Evolutionary conservation across 2,329 filamentous ascomycete species (phyloP), one percentile per base, ranked within the genome.

Genomic region (Fusarium fujikuroi): DNA sequence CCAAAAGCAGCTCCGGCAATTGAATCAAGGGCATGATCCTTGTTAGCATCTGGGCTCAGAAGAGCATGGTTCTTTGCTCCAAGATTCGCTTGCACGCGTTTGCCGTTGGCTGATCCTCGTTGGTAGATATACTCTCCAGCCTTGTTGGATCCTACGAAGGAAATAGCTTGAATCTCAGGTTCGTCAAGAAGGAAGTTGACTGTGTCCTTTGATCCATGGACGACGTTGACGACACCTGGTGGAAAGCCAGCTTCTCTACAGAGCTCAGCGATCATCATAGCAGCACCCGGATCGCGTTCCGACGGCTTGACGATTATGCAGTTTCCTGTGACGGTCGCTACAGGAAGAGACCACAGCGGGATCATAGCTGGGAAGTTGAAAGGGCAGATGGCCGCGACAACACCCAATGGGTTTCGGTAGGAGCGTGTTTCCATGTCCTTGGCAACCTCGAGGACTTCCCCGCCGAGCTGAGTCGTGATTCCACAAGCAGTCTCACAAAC

Each of bases 351-450:
- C 93, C 93, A 95, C 28, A 95, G 85, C 1, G 93, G 93, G 79
- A 95, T 95, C 93, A 95, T 95, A 70, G 93, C 93, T 30, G 93
- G 92, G 83, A 95, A 95, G 85, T 95, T 94, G 80, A 94, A 94
- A 2, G 92, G 92, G 83, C 92, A 94, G 66, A 94, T 94, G 25
- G 92, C 91, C 42, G 92, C 92, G 39, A 92, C 90, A n/a, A 94
- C 89, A 44, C 92, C 92, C 75, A 94, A 83, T 63, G 92, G 91
- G 84, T 94, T 92, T 73, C 88, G 87, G 80, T 94, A 94, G 57
- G 88, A 91, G 76, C 92, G 85, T n/a, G 92, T 95, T 84, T 94
- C 92, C 92, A 95, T 94, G 78, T 94, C 92, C 85, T 92, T 93
- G n/a, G 92, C 89, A 7, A 95, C 92, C 83, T 94, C 92, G 7